phyloP scores from a whole-genome alignment of 495 filamentous ascomycete species.

The Aspergillus kassunensis region DNA sequence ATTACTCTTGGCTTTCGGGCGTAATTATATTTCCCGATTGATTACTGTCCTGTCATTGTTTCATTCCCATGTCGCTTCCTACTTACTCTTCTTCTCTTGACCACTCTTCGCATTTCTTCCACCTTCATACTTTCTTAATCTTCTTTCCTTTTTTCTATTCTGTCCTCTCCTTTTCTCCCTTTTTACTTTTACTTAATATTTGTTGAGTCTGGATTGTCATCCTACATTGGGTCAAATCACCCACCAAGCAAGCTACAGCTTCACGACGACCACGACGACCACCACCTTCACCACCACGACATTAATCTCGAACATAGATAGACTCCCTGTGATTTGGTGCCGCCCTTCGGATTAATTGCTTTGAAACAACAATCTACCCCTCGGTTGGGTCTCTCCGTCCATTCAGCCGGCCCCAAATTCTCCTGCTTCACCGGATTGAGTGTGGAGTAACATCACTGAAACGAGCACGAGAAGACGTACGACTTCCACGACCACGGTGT shows the following conservation, averaged over 20 bases:
- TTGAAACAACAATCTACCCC: conserved; percentile 16
- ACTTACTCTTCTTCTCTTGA: conserved; percentile 16
- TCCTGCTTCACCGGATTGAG: conserved; percentile 4
- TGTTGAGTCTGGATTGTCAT: conserved; percentile 14
- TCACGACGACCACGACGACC: conserved; percentile 11
- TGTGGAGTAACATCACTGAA: conserved; percentile 21
- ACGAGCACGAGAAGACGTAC: conserved; percentile 19
- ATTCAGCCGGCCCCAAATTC: too few relatives aligned
- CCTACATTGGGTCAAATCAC: conserved; percentile 3
- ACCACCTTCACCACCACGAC: conserved; percentile 7
- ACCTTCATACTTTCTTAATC: not conserved
- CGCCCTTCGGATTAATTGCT: conserved; percentile 7
- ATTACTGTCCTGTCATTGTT: not conserved
- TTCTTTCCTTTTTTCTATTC: conserved; percentile 12
- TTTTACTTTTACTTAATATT: conserved; percentile 16
- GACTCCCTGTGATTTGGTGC: conserved; percentile 2
- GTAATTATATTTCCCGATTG: conserved; percentile 6
- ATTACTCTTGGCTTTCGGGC: not conserved
- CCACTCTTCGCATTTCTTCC: conserved; percentile 2
- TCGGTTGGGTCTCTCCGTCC: too few relatives aligned
- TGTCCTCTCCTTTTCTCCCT: conserved; percentile 22
- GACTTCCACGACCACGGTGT: conserved; percentile 31
- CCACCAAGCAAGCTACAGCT: too few relatives aligned
- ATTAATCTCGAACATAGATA: conserved; percentile 12
- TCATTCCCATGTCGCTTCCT: conserved; percentile 2